phyloP scores from a whole-genome alignment of 2,329 filamentous ascomycete genomes.

The Periconia sp. region DNA sequence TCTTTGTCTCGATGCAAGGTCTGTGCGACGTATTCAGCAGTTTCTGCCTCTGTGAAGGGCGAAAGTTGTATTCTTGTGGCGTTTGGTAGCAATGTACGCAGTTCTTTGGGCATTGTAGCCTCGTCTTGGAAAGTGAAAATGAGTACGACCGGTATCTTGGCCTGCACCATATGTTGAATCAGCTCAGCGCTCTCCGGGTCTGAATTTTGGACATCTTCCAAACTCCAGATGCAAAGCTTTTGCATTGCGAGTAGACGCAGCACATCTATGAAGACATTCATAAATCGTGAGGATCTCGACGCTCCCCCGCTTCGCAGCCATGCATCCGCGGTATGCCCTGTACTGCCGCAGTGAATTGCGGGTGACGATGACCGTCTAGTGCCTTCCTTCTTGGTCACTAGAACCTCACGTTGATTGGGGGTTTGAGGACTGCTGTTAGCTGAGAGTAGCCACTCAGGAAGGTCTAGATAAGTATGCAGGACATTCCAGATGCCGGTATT shows the following conservation, averaged over 20 bases:
- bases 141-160: conserved; percentile 76
- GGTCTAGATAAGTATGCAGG: conserved; percentile 63
- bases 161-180: conserved; percentile 78
- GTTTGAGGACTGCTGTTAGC: conserved; percentile 25
- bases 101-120: conserved; percentile 43
- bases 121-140: conserved; percentile 64
- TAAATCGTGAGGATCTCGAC: conserved; percentile 70
- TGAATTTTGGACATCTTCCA: conserved; percentile 90
- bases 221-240: conserved; percentile 85
- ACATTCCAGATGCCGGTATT: conserved; percentile 61
- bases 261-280: conserved; percentile 88
- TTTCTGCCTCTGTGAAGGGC: conserved; percentile 79
- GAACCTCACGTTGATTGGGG: conserved; percentile 30
- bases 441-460: conserved; percentile 69
- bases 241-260: conserved; percentile 79
- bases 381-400: conserved; percentile 14
- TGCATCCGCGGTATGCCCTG: conserved; percentile 48
- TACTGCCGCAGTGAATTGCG: conserved; percentile 43
- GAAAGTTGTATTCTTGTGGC: conserved; percentile 72
- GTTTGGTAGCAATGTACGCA: conserved; percentile 43
- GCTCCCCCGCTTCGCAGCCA: conserved; percentile 54
- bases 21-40: conserved; percentile 79
- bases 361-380: conserved; percentile 38
- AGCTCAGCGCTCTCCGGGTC: conserved; percentile 87
- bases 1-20: conserved; percentile 77